Percentiles rank a stretch among this genome's conserved stretches.
Conservation (phyloP, 306 rosid genomes). For the Mucuna pruriens region DNA sequence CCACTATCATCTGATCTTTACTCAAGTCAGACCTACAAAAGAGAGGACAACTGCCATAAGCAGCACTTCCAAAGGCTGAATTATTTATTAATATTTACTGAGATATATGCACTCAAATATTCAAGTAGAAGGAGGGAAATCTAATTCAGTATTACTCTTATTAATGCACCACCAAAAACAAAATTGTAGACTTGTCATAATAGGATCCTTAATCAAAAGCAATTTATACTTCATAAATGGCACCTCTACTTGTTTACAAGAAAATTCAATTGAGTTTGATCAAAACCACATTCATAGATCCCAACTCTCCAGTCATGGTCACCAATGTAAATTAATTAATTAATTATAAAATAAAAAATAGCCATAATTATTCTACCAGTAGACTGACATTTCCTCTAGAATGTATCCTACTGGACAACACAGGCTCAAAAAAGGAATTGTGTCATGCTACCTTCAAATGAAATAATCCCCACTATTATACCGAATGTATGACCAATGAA, state of each 20-base stretch:
- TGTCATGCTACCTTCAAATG: neutral
- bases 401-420: slow-evolving; percentile 1
- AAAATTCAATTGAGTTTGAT: neutral
- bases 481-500: neutral
- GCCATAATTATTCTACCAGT: neutral
- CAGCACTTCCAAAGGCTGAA: slow-evolving; percentile 17
- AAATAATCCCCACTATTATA: neutral
- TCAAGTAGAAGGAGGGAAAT: neutral
- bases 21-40: slow-evolving; percentile 75
- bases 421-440: slow-evolving; percentile 13
- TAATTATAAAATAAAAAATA: neutral
- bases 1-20: slow-evolving; percentile 82
- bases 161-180: neutral
- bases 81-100: neutral
- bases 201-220: neutral
- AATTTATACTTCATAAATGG: neutral
- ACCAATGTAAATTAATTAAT: neutral
- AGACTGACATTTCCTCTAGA: slow-evolving; percentile 12
- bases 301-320: slow-evolving; percentile 17
- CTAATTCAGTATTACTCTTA: neutral
- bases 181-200: neutral
- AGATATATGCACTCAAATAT: slow-evolving; percentile 15
- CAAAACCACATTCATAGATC: slow-evolving; percentile 3
- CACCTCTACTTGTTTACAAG: neutral
- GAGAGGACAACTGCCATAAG: slow-evolving; percentile 31